Evolutionary conservation across 2,329 filamentous ascomycete genomes (phyloP).

Genomic region (Fusarium begoniae): DNA sequence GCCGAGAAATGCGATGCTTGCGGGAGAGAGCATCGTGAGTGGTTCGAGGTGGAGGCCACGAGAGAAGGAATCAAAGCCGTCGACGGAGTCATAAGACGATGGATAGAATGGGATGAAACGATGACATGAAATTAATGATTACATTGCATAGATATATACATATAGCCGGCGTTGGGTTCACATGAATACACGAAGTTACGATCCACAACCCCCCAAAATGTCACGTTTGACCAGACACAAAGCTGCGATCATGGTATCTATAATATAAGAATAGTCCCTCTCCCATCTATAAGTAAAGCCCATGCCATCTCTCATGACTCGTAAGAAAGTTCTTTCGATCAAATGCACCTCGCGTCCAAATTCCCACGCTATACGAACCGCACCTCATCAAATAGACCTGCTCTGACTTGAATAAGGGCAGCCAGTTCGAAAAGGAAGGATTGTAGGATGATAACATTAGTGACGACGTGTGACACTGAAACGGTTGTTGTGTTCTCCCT

Average conservation of each 20-base stretch:
- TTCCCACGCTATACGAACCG: conserved; percentile 57
- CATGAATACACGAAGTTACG: conserved; percentile 25
- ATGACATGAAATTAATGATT: conserved; percentile 26
- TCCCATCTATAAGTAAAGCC: conserved; percentile 29
- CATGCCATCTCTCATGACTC: conserved; percentile 40
- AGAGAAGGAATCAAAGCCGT: conserved; percentile 74
- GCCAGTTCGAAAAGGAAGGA: conserved; percentile 82
- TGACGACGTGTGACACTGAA: conserved; percentile 80
- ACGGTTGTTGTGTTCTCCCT: conserved; percentile 53
- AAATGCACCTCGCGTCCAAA: background rate
- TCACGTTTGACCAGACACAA: conserved; percentile 16
- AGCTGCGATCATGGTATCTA: conserved; percentile 18
- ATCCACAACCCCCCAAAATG: conserved; percentile 1
- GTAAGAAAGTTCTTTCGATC: conserved; percentile 30
- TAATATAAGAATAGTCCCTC: conserved; percentile 13
- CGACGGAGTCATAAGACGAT: conserved; percentile 78
- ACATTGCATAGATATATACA: conserved; percentile 14
- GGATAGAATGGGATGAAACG: conserved; percentile 85
- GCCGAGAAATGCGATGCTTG: conserved; percentile 75
- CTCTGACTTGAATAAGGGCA: conserved; percentile 77
- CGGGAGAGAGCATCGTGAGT: conserved; percentile 88
- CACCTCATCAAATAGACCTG: conserved; percentile 80
- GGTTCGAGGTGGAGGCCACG: conserved; percentile 88
- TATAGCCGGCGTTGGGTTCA: conserved; percentile 21
- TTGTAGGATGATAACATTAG: conserved; percentile 81